phyloP scores from a whole-genome alignment of 2,329 filamentous ascomycete species.

The Ophiostoma fasciatum region DNA sequence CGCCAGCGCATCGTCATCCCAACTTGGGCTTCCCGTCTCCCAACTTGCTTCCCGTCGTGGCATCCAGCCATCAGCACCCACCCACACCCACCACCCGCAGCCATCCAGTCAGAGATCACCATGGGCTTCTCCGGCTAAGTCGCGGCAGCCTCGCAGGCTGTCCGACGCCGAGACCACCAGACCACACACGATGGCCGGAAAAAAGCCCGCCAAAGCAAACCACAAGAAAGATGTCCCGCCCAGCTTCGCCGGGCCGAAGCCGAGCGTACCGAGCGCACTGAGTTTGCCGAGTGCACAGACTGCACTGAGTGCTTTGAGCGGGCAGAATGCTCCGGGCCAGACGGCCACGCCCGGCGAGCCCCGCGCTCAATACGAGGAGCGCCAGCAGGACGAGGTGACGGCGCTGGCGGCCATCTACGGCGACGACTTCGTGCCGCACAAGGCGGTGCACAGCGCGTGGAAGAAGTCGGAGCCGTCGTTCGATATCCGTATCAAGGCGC shows the following conservation, averaged over 20 bases:
- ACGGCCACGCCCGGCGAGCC: conserved; percentile 18
- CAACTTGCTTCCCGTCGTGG: too few species aligned
- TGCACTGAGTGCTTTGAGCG: too few species aligned
- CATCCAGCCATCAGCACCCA: too few species aligned
- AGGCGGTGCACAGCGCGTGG: conserved; percentile 63
- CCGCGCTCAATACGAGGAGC: conserved; percentile 59
- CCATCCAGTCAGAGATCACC: neutral
- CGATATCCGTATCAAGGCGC: conserved; percentile 62
- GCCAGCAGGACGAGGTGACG: conserved; percentile 77
- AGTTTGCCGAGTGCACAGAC: too few species aligned
- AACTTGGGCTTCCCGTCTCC: too few species aligned
- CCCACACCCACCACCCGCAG: neutral
- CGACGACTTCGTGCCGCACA: conserved; percentile 69
- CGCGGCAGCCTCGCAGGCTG: conserved; percentile 36
- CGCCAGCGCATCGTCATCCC: too few species aligned
- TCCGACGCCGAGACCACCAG: conserved; percentile 18
- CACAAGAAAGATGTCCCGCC: conserved; percentile 26
- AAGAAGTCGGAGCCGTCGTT: conserved; percentile 80
- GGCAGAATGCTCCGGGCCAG: neutral
- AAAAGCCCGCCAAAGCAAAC: conserved; percentile 26
- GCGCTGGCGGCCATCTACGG: conserved; percentile 78
- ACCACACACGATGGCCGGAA: conserved; percentile 36
- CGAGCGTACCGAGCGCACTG: too few species aligned
- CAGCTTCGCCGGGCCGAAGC: conserved; percentile 36
- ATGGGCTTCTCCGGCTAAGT: conserved; percentile 33